Evolutionary conservation across 1,284 basidiomycete genomes (phyloP), one percentile per base, ranked within the genome.

Genomic region (Papiliotrema laurentii): DNA sequence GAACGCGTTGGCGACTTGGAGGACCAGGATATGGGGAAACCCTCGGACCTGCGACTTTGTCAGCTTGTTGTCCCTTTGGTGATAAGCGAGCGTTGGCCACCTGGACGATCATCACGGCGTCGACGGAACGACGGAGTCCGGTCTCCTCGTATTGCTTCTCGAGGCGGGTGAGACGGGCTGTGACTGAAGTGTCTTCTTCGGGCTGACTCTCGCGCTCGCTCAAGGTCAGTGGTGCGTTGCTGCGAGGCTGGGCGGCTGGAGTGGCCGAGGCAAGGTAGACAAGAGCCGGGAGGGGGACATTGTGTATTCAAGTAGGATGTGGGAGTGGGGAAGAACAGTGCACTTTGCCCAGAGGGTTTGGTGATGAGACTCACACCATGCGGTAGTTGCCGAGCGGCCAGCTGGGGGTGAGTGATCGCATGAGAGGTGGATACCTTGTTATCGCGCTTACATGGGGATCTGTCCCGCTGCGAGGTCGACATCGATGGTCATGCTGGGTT

Each of bases 1-100:
- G 75, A 97, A 98, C 18, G 92, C 91, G 69, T 97, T 97, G 28
- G 92, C 94, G 66, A 98, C 96, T 72, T 97, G 94, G 14, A 97
- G 81, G 84, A 97, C 94, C 58, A 98, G 82, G 54, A 97, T 88
- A 67, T 97, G 94, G 3, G 91, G 89, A 67, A 93, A 87, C 0
- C 90, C 89, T 56, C 91, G 89, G 68, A 91, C 87, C 73, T 75
- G 45, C 1, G 2, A 5, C 22, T 47, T 3, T 16, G 21, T 10
- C 4, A 18, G 16, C 14, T 3, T n/a, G n/a, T n/a, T n/a, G n/a
- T n/a, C n/a, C n/a, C n/a, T n/a, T n/a, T n/a, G n/a, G 33, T 51
- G 33, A 43, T 28, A 19, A 4, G 16, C 11, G 14, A 16, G 11
- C 6, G 4, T 7, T 16, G 18, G 22, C 79, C 52, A 80, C 79